Conservation (phyloP, 2,329 filamentous ascomycete species). For the Fusarium sp. region DNA sequence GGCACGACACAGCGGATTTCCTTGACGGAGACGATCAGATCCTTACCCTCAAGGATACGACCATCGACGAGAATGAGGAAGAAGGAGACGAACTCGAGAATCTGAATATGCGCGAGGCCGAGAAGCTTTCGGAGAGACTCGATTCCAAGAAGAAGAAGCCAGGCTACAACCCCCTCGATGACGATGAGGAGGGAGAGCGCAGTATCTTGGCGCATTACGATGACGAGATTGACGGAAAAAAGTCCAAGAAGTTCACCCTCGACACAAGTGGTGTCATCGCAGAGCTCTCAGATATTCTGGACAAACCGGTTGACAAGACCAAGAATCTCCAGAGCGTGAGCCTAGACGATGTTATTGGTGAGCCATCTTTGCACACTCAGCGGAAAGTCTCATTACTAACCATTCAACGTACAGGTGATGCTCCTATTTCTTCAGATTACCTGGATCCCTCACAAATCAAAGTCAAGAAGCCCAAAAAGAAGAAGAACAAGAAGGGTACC, state of each 20-base stretch:
- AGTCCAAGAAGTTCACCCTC: conserved; percentile 88
- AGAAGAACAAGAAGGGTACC: conserved; percentile 86
- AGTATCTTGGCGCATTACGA: conserved; percentile 92
- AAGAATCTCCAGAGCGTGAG: conserved; percentile 81
- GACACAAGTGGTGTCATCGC: conserved; percentile 81
- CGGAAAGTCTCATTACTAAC: conserved; percentile 25
- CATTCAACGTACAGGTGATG: conserved; percentile 39
- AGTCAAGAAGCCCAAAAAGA: conserved; percentile 95
- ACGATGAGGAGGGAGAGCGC: conserved; percentile 75
- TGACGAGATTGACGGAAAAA: conserved; percentile 93
- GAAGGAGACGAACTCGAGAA: conserved; percentile 94
- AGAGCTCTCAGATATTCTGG: conserved; percentile 72
- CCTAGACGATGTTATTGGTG: conserved; percentile 81
- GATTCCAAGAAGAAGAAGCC: conserved; percentile 92
- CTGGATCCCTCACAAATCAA: conserved; percentile 89
- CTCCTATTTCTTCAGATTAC: conserved; percentile 81
- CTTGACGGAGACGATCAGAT: conserved; percentile 89
- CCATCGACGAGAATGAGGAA: conserved; percentile 86
- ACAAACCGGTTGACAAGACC: conserved; percentile 66
- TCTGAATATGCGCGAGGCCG: conserved; percentile 77
- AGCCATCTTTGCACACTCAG: conserved; percentile 39
- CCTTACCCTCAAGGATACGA: conserved; percentile 93
- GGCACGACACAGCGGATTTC: conserved; percentile 86
- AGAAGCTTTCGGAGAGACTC: conserved; percentile 81
- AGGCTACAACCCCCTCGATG: conserved; percentile 87